A percentile compares a stretch with the other conserved stretches of the same genome.
These are phyloP conservation scores for Fusarium irregulare DNA, from an alignment of 2,329 filamentous ascomycete species.

Conservation along the genomic window DNA sequence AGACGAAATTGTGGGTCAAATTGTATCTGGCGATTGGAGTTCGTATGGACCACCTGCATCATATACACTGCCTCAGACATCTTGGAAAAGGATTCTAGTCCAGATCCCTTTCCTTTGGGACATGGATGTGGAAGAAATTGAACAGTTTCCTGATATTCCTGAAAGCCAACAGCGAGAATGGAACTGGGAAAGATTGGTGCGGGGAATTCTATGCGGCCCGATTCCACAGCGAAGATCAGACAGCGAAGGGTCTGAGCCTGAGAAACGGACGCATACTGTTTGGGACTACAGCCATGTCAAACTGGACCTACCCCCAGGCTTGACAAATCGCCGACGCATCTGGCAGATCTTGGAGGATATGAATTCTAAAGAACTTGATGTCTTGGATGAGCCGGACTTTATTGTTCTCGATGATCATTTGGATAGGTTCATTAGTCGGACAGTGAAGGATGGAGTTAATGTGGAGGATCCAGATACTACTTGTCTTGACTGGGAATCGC, in stretches of 20 bases:
- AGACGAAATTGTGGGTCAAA: background rate
- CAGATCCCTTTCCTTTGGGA: background rate
- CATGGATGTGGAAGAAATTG: background rate
- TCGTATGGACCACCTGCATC: background rate
- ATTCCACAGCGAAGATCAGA: no score
- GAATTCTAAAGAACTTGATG: background rate
- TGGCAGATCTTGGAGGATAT: background rate
- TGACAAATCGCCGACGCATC: background rate
- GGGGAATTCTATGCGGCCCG: background rate
- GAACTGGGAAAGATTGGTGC: background rate
- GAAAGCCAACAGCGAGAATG: background rate
- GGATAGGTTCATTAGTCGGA: background rate
- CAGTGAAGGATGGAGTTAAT: background rate
- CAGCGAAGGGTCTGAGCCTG: background rate
- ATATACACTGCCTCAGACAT: background rate
- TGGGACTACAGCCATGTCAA: background rate
- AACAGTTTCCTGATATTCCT: background rate
- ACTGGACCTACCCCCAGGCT: background rate
- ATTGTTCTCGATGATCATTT: background rate
- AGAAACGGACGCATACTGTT: no score
- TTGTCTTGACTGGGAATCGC: background rate
- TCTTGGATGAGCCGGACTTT: background rate
- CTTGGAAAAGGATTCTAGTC: background rate
- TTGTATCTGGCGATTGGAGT: rapidly evolving
- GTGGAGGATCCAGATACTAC: background rate